A percentile compares a stretch with the other conserved stretches of the same genome.
phyloP scores from a whole-genome alignment of 805 yeast species.

The Ogataea polymorpha region DNA sequence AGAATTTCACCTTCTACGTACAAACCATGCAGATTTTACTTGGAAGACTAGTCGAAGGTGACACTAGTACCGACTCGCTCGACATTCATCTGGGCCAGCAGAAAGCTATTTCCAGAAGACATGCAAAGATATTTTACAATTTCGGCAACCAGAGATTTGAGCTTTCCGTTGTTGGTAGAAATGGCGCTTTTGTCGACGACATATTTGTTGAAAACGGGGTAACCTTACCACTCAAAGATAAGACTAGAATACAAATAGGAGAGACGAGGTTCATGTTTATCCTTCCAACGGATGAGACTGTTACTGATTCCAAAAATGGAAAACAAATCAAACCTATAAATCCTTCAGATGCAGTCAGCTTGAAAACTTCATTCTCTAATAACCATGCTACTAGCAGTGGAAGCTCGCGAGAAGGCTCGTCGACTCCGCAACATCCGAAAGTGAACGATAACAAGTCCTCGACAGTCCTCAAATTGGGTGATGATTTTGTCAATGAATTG shows the following conservation, averaged over 20 bases:
- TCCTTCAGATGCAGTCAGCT: slow-evolving; percentile 60
- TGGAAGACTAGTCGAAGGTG: slow-evolving; percentile 84
- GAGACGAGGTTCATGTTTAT: slow-evolving; percentile 87
- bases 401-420: slow-evolving; percentile 24
- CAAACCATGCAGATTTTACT: slow-evolving; percentile 92
- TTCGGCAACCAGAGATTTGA: slow-evolving; percentile 96
- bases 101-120: slow-evolving; percentile 89
- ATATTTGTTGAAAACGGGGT: slow-evolving; percentile 84
- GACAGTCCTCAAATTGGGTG: slow-evolving; percentile 24
- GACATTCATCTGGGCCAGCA: slow-evolving; percentile 92
- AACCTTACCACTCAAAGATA: slow-evolving; percentile 82
- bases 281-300: slow-evolving; percentile 61
- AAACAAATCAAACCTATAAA: slow-evolving; percentile 37
- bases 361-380: slow-evolving; percentile 47
- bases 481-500: slow-evolving; percentile 27
- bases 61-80: slow-evolving; percentile 52
- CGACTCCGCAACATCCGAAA: slow-evolving; percentile 12
- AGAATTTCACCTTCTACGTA: slow-evolving; percentile 88
- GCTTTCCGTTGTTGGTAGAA: slow-evolving; percentile 84
- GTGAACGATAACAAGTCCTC: not conserved
- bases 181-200: slow-evolving; percentile 96
- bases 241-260: slow-evolving; percentile 86
- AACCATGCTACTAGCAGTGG: slow-evolving; percentile 18
- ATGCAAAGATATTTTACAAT: slow-evolving; percentile 94
- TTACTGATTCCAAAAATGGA: slow-evolving; percentile 21